Evolutionary conservation across 2,329 filamentous ascomycete species (phyloP).

Genomic region (Cladophialophora yegresii): DNA sequence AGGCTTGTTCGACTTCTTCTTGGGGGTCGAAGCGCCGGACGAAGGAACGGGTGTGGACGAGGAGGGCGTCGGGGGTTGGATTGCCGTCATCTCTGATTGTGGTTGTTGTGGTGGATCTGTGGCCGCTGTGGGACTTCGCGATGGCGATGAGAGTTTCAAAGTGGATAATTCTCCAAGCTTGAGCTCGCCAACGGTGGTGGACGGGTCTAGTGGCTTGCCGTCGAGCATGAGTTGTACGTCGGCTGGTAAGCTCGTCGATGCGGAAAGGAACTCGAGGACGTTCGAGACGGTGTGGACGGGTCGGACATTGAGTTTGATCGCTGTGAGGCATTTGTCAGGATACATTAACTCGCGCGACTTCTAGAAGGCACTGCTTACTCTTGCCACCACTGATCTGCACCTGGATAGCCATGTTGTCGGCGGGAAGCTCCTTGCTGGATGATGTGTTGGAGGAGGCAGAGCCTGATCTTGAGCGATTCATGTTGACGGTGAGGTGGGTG

Average conservation of each 20-base stretch:
- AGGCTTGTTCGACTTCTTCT: constrained; percentile 54
- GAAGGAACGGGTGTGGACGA: constrained; percentile 42
- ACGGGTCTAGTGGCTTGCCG: constrained; percentile 55
- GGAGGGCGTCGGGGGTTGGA: constrained; percentile 50
- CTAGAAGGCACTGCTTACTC: constrained; percentile 50
- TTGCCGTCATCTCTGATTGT: constrained; percentile 53
- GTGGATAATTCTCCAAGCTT: constrained; percentile 33
- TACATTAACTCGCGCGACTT: not conserved
- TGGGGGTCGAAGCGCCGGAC: constrained; percentile 52
- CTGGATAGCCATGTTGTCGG: constrained; percentile 62
- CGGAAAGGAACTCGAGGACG: constrained; percentile 58
- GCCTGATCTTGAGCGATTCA: constrained; percentile 32
- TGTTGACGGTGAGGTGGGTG: constrained; percentile 16
- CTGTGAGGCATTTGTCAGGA: constrained; percentile 42
- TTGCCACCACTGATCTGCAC: constrained; percentile 61
- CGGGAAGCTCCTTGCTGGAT: constrained; percentile 47
- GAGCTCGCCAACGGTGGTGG: constrained; percentile 36
- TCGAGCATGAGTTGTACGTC: constrained; percentile 60
- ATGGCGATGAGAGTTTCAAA: constrained; percentile 46
- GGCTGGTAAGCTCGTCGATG: constrained; percentile 56
- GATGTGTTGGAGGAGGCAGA: constrained; percentile 29
- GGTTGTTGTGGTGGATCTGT: constrained; percentile 41
- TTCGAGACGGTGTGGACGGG: constrained; percentile 57
- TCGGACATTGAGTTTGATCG: constrained; percentile 59
- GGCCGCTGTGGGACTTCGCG: constrained; percentile 29